Evolutionary conservation across 2,329 filamentous ascomycete genomes (phyloP).

Genomic region (Fonsecaea multimorphosa): DNA sequence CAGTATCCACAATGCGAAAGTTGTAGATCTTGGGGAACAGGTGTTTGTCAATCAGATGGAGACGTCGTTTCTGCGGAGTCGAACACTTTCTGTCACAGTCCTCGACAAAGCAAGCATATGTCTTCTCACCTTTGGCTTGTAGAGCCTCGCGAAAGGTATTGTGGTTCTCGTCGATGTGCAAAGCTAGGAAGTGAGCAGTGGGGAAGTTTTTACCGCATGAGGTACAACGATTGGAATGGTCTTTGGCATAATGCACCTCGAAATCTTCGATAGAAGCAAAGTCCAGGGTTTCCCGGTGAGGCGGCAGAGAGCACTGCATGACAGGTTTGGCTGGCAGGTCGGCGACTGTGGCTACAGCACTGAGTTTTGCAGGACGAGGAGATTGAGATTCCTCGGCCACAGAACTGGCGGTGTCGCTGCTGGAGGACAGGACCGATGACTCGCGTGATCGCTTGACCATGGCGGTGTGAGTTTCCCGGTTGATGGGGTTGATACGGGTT

Average conservation of each 20-base stretch:
- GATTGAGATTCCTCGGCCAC: conserved; percentile 33
- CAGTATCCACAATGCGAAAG: conserved; percentile 81
- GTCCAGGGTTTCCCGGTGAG: conserved; percentile 71
- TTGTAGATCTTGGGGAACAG: conserved; percentile 88
- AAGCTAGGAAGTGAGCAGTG: conserved; percentile 74
- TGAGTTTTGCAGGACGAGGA: conserved; percentile 41
- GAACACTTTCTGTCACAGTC: conserved; percentile 84
- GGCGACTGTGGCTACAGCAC: conserved; percentile 54
- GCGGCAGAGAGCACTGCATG: conserved; percentile 83
- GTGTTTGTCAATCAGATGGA: conserved; percentile 94
- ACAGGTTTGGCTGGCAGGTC: conserved; percentile 46
- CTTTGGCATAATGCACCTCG: conserved; percentile 81
- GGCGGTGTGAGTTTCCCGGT: conserved; percentile 24
- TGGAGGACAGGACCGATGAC: conserved; percentile 54
- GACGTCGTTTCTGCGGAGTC: conserved; percentile 79
- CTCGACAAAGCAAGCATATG: conserved; percentile 88
- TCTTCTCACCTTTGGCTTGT: conserved; percentile 83
- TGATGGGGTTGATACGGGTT: neutral
- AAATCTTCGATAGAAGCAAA: conserved; percentile 82
- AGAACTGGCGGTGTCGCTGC: conserved; percentile 39
- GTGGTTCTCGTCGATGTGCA: conserved; percentile 92
- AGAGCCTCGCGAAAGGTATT: conserved; percentile 76
- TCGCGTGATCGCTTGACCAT: conserved; percentile 69
- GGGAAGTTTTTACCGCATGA: conserved; percentile 90
- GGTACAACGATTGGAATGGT: conserved; percentile 82